A percentile compares a stretch with the other conserved stretches of the same genome.
phyloP scores from a whole-genome alignment of 306 rosid genomes.

The Macrotyloma uniflorum region DNA sequence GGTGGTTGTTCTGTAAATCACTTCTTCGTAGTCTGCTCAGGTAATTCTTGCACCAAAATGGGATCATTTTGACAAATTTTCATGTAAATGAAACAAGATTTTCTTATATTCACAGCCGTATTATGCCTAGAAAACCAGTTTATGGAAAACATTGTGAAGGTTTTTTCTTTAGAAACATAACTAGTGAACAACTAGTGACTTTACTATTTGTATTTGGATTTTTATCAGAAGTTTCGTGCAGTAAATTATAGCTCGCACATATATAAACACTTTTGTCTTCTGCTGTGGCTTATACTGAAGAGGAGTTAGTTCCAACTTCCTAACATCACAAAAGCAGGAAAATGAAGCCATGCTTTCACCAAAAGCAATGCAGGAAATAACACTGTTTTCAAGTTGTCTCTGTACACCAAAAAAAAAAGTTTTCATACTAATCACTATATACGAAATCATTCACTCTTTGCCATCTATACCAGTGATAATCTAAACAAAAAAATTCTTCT shows the following conservation, averaged over 20 bases:
- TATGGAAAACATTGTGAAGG: too few relatives aligned
- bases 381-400: too few relatives aligned
- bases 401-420: too few relatives aligned
- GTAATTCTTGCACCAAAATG: not conserved
- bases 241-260: not conserved
- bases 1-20: not conserved
- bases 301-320: constrained; percentile 19
- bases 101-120: not conserved
- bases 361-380: not conserved
- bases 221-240: too few relatives aligned
- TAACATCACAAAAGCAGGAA: not conserved
- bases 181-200: not conserved
- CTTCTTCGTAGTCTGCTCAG: too few relatives aligned
- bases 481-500: too few relatives aligned
- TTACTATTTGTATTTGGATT: not conserved
- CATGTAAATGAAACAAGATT: not conserved
- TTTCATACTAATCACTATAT: too few relatives aligned
- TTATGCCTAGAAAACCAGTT: not conserved
- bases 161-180: too few relatives aligned
- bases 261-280: not conserved
- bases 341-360: not conserved
- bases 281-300: too few relatives aligned
- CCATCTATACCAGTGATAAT: too few relatives aligned
- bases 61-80: not conserved
- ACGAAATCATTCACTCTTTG: too few relatives aligned